phyloP scores from a whole-genome alignment of 805 yeast species.

The Nakazawaea ernobii region DNA sequence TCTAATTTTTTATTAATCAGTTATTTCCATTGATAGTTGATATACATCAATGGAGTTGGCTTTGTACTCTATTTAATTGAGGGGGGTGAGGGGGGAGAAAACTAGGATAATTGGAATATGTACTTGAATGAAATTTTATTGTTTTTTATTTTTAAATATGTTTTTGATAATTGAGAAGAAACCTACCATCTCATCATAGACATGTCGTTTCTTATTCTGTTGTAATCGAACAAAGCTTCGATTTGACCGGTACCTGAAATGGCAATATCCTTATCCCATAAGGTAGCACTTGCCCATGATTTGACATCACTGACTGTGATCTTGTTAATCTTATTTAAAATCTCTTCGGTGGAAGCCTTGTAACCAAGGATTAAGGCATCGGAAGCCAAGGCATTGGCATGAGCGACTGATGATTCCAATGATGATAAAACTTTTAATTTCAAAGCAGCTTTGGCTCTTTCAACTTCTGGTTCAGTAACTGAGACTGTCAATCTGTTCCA shows the following conservation, averaged over 20 bases:
- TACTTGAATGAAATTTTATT: no score
- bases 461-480: constrained; percentile 70
- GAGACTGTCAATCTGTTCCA: constrained; percentile 83
- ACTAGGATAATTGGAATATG: no score
- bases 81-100: no score
- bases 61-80: no score
- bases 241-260: constrained; percentile 81
- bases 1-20: no score
- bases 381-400: constrained; percentile 53
- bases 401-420: constrained; percentile 42
- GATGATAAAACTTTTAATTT: constrained; percentile 55
- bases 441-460: constrained; percentile 67
- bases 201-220: constrained; percentile 85
- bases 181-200: constrained; percentile 76
- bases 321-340: constrained; percentile 56
- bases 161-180: not conserved
- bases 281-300: constrained; percentile 67
- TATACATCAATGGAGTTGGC: no score
- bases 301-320: constrained; percentile 54
- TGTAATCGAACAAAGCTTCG: constrained; percentile 79
- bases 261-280: constrained; percentile 85
- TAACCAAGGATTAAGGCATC: constrained; percentile 57
- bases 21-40: no score
- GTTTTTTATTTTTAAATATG: not conserved
- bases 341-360: constrained; percentile 55